Evolutionary conservation across 2,329 filamentous ascomycete species (phyloP), one percentile per base, ranked within the genome.

Genomic region (Elsinoe necatrix): DNA sequence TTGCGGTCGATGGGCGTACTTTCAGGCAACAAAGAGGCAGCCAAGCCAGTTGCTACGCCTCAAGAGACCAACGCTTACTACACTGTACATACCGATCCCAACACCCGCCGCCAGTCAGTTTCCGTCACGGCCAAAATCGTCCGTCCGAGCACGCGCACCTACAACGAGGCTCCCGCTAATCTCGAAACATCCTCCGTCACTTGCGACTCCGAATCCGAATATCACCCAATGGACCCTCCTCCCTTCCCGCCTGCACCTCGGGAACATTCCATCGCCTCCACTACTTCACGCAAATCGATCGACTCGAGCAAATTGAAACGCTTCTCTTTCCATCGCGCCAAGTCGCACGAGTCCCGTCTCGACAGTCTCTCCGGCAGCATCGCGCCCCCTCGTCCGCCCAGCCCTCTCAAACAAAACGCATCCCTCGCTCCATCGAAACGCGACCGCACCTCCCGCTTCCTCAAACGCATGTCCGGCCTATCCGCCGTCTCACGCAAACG

Each of bases 101-200:
- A 62, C 7, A 68, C 69, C 45, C 73, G 73, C 58, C 80, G 84
- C 4, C 88, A 91, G 65, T 91, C 89, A 0, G 82, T 95, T n/a
- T 91, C 90, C 45, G 90, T 95, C 9, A 93, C 87, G 16, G 88
- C 91, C 50, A 83, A 85, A 54, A 95, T 95, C 61, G 75, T 95
- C 35, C 83, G 89, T 48, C 86, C 54, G 7, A 56, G 16, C 12
- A 34, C 54, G 6, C 54, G 54, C 5, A 42, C 39, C 3, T 42
- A 56, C 18, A 37, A 47, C 23, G 41, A 45, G 21, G 54, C 39
- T 7, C 29, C 41, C 8, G 37, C 54, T n/a, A 21, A 25, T 4
- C 42, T 56, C 21, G 29, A 87, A 61, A 75, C 79, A 9, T 65
- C 60, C 6, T 37, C 51, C n/a, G 20, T 37, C 23, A 35, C 54